Conservation (phyloP, 2,329 filamentous ascomycete genomes). For the Neopestalotiopsis sp. region DNA sequence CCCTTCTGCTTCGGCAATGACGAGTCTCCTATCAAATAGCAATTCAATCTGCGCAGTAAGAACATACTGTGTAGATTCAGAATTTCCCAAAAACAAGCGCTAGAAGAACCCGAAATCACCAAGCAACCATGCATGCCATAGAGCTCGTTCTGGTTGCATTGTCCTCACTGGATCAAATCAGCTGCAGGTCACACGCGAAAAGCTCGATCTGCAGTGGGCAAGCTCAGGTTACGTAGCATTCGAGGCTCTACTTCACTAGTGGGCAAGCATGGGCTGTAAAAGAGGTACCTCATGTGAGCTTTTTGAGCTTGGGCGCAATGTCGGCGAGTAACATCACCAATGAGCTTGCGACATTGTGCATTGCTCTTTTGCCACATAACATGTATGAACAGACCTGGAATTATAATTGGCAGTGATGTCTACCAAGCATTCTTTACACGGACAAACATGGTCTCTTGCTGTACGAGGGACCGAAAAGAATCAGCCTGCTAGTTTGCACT, state of each 20-base stretch:
- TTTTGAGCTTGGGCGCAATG: background rate
- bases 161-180: slow-evolving; percentile 2
- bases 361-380: background rate
- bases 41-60: background rate
- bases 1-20: background rate
- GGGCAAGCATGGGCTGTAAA: background rate
- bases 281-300: background rate
- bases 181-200: background rate
- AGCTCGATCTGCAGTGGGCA: background rate
- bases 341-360: background rate
- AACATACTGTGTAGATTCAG: background rate
- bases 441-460: no score
- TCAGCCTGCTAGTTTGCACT: no score
- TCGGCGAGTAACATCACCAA: background rate
- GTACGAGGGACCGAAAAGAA: no score
- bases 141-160: background rate
- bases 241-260: background rate
- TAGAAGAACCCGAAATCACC: background rate
- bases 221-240: background rate
- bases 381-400: background rate
- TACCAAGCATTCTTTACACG: no score
- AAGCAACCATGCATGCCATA: background rate
- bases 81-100: background rate
- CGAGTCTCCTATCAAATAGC: background rate
- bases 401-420: background rate